Percentiles rank a stretch among this genome's conserved stretches.
Conservation (phyloP, 1,284 basidiomycete species). For the Polyporus tsugae region DNA sequence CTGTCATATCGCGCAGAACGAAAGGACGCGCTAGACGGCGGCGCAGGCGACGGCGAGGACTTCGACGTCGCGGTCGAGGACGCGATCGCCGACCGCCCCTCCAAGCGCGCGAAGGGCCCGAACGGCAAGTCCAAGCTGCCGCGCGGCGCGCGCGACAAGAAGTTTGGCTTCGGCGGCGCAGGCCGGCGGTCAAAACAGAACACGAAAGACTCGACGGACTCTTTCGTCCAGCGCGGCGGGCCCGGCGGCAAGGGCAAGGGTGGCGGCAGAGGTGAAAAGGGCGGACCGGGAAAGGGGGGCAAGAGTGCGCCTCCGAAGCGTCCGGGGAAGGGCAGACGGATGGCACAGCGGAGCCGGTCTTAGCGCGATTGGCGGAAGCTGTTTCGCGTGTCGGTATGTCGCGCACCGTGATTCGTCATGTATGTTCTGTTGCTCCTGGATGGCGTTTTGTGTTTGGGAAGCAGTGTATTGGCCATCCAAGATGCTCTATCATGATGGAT, state of each 20-base stretch:
- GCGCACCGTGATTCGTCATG: constrained; percentile 2
- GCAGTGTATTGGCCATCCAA: neutral
- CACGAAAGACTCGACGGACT: constrained; percentile 79
- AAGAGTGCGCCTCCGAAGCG: constrained; percentile 51
- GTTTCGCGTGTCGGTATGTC: neutral
- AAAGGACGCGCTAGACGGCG: constrained; percentile 83
- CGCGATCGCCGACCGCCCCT: constrained; percentile 78
- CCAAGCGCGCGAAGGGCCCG: constrained; percentile 61
- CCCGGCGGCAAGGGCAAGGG: constrained; percentile 43
- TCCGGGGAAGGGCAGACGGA: constrained; percentile 69
- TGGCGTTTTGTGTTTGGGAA: neutral
- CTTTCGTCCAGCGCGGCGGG: constrained; percentile 57
- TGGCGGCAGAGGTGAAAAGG: constrained; percentile 44
- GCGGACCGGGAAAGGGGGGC: constrained; percentile 39
- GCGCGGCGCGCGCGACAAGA: constrained; percentile 77
- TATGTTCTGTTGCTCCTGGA: neutral
- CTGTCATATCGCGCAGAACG: constrained; percentile 59
- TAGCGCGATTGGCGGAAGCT: constrained; percentile 9
- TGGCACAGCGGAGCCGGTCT: constrained; percentile 53
- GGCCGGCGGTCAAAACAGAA: constrained; percentile 82
- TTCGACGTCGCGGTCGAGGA: constrained; percentile 91
- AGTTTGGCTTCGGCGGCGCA: constrained; percentile 82
- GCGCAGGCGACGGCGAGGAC: constrained; percentile 71
- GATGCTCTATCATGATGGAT: neutral
- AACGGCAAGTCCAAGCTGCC: constrained; percentile 53